Evolutionary conservation across 345 rosid genomes (phyloP), one percentile per base, ranked within the genome.

Genomic region (Litchi chinensis): DNA sequence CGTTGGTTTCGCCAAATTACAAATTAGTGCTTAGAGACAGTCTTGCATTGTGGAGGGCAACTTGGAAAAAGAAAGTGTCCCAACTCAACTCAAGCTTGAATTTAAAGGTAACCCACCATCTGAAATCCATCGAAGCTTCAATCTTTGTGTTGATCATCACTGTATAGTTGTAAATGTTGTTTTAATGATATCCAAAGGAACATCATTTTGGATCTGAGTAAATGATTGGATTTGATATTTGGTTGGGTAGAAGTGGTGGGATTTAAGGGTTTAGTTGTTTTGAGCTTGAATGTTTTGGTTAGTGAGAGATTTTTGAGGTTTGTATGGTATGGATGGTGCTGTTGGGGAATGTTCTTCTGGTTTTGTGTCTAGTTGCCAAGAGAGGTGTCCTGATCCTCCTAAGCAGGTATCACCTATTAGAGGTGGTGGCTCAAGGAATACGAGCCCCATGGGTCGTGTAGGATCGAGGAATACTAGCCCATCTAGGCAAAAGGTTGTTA

Each of bases 401-500:
- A 32, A 32, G 37, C 37, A 32, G 37, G 37, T 3, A 32, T 32
- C 37, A 32, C 37, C 37, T 12, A 73, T 89, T 77, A 85, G 89
- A 81, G 87, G 89, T 59, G 88, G 92, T 46, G 52, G 52, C 13
- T 89, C 91, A n/a, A 88, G 97, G 79, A 89, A 92, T 74, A 87
- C 93, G 1, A 95, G 97, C 44, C 98, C 98, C 52, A 73, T 89
- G 80, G 87, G 94, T 68, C 90, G 93, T 44, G 83, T 87, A 26
- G 98, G 95, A 73, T 89, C 91, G 4, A 93, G 98, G 82, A 95
- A 93, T 83, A 89, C 92, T 43, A 91, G 98, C 68, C 99, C 98
- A 40, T 92, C 89, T 37, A 88, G 92, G 86, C 98, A 95, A 71
- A 95, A 91, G 82, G 94, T 86, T 70, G 64, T 92, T 52, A 95